A percentile compares a stretch with the other conserved stretches of the same genome.
These are phyloP conservation scores for Komagataella pastoris DNA, from an alignment of 805 yeast genomes.

Conservation along the genomic window DNA sequence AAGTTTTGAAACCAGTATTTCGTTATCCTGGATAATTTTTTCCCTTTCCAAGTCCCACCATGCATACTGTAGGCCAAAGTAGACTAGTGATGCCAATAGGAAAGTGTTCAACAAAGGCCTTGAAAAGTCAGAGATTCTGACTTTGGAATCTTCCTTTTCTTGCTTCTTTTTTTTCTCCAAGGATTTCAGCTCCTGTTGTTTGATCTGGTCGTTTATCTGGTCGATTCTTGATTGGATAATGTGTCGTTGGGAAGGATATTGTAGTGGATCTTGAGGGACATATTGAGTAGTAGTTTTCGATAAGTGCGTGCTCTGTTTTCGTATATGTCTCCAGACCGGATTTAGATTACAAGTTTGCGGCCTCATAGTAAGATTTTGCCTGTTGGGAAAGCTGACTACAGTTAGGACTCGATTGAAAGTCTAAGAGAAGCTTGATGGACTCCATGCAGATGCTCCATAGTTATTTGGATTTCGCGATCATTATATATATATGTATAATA, in stretches of 20 bases:
- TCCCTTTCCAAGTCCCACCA: slow-evolving; percentile 20
- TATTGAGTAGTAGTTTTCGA: slow-evolving; percentile 4
- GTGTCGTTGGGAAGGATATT: slow-evolving; percentile 15
- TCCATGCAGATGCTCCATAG: too few relatives aligned
- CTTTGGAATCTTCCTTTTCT: slow-evolving; percentile 11
- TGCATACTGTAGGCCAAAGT: slow-evolving; percentile 16
- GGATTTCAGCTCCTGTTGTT: slow-evolving; percentile 10
- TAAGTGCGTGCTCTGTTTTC: background rate
- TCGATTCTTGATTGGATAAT: slow-evolving; percentile 14
- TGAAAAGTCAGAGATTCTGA: slow-evolving; percentile 17
- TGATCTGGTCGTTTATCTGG: slow-evolving; percentile 12
- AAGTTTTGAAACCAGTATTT: slow-evolving; percentile 9
- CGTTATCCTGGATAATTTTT: slow-evolving; percentile 12
- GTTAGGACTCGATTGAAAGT: background rate
- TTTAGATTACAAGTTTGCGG: background rate
- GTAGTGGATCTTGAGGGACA: slow-evolving; percentile 15
- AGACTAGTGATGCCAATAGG: slow-evolving; percentile 17
- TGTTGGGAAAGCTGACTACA: background rate
- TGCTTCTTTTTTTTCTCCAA: slow-evolving; percentile 7
- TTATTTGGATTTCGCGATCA: background rate
- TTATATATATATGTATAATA: too few relatives aligned
- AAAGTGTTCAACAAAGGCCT: slow-evolving; percentile 18
- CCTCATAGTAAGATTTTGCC: background rate
- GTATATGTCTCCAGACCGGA: background rate
- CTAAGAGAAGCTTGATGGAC: background rate